Evolutionary conservation across 441 rosid genomes (phyloP), one percentile per base, ranked within the genome.

Genomic region (Populus hybrid): DNA sequence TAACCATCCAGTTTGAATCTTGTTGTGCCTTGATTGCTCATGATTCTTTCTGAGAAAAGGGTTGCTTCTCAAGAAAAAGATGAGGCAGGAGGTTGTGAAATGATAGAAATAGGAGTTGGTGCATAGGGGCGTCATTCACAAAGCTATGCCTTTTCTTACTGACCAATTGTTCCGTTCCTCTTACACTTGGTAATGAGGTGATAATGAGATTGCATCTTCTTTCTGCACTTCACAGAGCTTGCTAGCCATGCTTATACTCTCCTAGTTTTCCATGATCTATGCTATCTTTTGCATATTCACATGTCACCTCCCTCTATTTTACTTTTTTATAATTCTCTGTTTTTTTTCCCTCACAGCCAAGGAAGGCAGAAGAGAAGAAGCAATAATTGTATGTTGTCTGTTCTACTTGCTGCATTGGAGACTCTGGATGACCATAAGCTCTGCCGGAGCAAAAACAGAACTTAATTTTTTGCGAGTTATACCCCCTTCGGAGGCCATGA

Each of bases 361-460:
- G 91, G 78, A 88, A 92, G 78, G 97, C 94, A 72, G 91, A 88
- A 75, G 94, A 90, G 80, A 88, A 89, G 88, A 85, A 89, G 76
- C 66, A 63, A 78, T 78, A 50, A 83, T 42, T 16, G 63, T 18
- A 50, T 21, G 34, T 36, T 21, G 16, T 74, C 68, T 67, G 12
- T n/a, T 42, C 72, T 72, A 30, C 70, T 34, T 57, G 23, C 46
- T 65, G 34, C 61, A 40, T 53, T 53, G 46, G 69, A 9, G 42
- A 28, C 61, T 70, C 20, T 34, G 65, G 67, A 34, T 73, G 79
- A 21, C 66, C 69, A 74, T 7, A 57, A 57, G 21, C 63, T 69
- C 38, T 67, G 50, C 42, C 10, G 67, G 32, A 23, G 14, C 64
- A 38, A 64, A 10, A 4, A 18, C 63, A 30, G 72, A 9, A 8